Percentiles rank a stretch among this genome's conserved stretches.
Evolutionary conservation across 495 filamentous ascomycete genomes (phyloP).

Genomic region (Sordaria brevicollis): DNA sequence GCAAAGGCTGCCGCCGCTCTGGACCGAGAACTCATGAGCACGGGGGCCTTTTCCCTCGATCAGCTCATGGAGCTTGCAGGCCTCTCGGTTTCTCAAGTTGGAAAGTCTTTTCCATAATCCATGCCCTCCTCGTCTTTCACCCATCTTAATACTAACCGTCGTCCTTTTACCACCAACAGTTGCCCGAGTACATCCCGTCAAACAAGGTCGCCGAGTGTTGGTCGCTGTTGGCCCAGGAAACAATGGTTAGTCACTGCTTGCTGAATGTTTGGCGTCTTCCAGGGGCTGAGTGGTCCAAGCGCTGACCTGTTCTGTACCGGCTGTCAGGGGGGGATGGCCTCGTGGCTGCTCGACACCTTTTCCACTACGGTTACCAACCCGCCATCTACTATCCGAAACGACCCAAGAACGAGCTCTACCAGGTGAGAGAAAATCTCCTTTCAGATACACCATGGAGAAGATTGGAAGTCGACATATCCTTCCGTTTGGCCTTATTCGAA

Average conservation of each 20-base stretch:
- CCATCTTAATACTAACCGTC: slow-evolving; percentile 4
- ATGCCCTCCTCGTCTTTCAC: background rate
- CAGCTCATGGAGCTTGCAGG: slow-evolving; percentile 97
- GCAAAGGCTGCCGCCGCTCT: slow-evolving; percentile 80
- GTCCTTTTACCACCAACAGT: slow-evolving; percentile 1
- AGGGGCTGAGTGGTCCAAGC: slow-evolving; percentile 5
- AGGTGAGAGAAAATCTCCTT: slow-evolving; percentile 37
- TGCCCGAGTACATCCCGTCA: slow-evolving; percentile 61
- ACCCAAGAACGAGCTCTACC: slow-evolving; percentile 79
- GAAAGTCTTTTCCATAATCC: slow-evolving; percentile 37
- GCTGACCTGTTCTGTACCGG: slow-evolving; percentile 12
- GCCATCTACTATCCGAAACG: slow-evolving; percentile 90
- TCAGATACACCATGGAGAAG: background rate
- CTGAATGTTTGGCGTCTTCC: slow-evolving; percentile 3
- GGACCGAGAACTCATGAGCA: slow-evolving; percentile 89
- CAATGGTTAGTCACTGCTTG: slow-evolving; percentile 54
- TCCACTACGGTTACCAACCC: slow-evolving; percentile 84
- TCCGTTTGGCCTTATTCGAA: no score
- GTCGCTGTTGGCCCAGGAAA: slow-evolving; percentile 92
- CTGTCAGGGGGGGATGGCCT: slow-evolving; percentile 77
- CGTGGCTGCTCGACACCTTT: slow-evolving; percentile 89
- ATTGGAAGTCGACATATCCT: background rate
- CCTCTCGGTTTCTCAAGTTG: slow-evolving; percentile 84
- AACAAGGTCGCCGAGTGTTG: slow-evolving; percentile 61
- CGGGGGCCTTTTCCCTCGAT: slow-evolving; percentile 86